These are phyloP conservation scores for Kluyveromyces aestuarii DNA, from an alignment of 805 yeast species.

Conservation along the genomic window DNA sequence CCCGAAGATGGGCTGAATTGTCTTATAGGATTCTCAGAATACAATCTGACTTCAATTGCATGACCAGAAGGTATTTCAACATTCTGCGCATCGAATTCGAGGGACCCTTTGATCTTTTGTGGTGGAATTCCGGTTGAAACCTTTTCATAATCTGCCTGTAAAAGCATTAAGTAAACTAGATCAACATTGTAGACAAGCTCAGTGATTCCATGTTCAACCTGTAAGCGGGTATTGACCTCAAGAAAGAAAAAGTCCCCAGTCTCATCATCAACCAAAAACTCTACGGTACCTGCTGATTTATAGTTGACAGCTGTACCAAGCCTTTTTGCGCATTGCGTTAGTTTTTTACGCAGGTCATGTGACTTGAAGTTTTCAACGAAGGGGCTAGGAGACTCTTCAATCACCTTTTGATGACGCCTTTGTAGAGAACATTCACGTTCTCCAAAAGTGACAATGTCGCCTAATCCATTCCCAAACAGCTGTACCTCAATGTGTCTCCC, in stretches of 20 bases:
- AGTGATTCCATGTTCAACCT: slow-evolving; percentile 96
- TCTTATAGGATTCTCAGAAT: slow-evolving; percentile 94
- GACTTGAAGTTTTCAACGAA: slow-evolving; percentile 71
- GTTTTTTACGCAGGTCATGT: slow-evolving; percentile 23
- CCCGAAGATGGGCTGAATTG: slow-evolving; percentile 97
- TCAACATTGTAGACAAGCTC: slow-evolving; percentile 93
- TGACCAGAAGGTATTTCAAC: slow-evolving; percentile 63
- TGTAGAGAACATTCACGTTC: slow-evolving; percentile 97
- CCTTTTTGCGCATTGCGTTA: slow-evolving; percentile 80
- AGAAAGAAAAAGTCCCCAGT: slow-evolving; percentile 88
- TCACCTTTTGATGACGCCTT: slow-evolving; percentile 91
- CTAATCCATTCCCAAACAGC: slow-evolving; percentile 91
- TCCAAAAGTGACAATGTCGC: slow-evolving; percentile 87
- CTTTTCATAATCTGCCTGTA: slow-evolving; percentile 74
- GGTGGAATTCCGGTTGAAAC: too few species aligned
- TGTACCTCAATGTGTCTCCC: slow-evolving; percentile 96
- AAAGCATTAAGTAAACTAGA: slow-evolving; percentile 93
- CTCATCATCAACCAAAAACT: slow-evolving; percentile 79
- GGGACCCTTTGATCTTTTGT: slow-evolving; percentile 31
- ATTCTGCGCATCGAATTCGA: slow-evolving; percentile 51
- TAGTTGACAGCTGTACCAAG: slow-evolving; percentile 77
- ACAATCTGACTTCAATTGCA: slow-evolving; percentile 92
- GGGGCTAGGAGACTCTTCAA: slow-evolving; percentile 98
- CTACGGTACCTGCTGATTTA: slow-evolving; percentile 97
- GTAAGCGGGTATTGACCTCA: slow-evolving; percentile 94